Evolutionary conservation across 2,329 filamentous ascomycete species (phyloP), one percentile per base, ranked within the genome.

Genomic region (Colletotrichum acutatum): DNA sequence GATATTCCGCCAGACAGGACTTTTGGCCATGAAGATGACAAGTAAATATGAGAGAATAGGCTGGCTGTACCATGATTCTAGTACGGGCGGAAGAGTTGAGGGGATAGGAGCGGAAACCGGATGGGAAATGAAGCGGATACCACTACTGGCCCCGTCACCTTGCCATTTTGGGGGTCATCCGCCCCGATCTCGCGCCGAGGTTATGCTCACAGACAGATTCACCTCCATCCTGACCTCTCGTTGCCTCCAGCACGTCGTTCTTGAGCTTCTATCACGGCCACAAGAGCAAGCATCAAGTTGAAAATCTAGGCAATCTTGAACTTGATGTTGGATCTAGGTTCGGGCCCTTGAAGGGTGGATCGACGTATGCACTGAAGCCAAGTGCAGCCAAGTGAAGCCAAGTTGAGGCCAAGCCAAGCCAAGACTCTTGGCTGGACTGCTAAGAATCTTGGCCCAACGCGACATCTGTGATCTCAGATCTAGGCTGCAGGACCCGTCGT

Each of bases 241-340:
- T 19, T 22, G 12, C 16, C 26, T 14, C 53, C 22, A 24, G 24
- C 26, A 28, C 34, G 11, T 34, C 61, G 19, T 53, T 24, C 3
- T 34, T 11, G 28, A 16, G 28, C 19, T 11, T 14, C 28, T 42
- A 26, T 42, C 12, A 26, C 46, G 4, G n/a, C 9, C 6, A 37
- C 12, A 37, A 16, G 6, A 34, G 3, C 9, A n/a, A 37, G 16
- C 22, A 42, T 28, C 4, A 28, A 65, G 12, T 37, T 32, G 12
- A 12, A 16, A 12, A 42, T 9, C 8, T 1, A n/a, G 5, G 32
- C 9, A 24, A 6, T 8, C 19, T 30, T 46, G 7, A 3, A 11
- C 1, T 9, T 61, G 68, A 60, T 60, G 68, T 71, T 61, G 56
- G 66, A 71, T 66, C 62, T 66, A 71, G 56, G 68, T 71, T 71